Evolutionary conservation across 495 filamentous ascomycete genomes (phyloP).

Genomic region (Penicillium macrosclerotiorum): DNA sequence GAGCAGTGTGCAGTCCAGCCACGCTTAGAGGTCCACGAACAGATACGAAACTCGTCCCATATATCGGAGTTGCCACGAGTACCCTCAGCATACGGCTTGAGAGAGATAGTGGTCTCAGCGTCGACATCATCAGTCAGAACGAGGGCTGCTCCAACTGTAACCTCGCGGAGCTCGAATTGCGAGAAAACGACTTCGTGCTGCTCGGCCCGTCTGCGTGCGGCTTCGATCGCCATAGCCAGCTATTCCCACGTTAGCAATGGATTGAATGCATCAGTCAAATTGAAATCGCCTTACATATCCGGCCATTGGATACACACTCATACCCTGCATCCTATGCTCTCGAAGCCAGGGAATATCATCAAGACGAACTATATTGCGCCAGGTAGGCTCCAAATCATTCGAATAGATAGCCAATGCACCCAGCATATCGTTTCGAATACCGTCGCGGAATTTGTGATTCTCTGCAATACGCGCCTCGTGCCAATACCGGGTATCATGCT

Average conservation of each 20-base stretch:
- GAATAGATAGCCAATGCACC: conserved; percentile 38
- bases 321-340: conserved; percentile 47
- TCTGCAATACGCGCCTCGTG: conserved; percentile 48
- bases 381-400: conserved; percentile 38
- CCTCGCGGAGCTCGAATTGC: conserved; percentile 35
- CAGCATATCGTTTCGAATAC: conserved; percentile 51
- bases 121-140: conserved; percentile 40
- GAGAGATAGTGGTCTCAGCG: conserved; percentile 38
- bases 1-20: conserved; percentile 38
- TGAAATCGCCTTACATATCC: conserved; percentile 41
- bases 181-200: conserved; percentile 14
- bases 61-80: conserved; percentile 34
- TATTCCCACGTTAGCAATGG: conserved; percentile 3
- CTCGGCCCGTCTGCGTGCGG: conserved; percentile 28
- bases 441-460: conserved; percentile 32
- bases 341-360: conserved; percentile 50
- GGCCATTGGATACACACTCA: conserved; percentile 48
- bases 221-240: conserved; percentile 51
- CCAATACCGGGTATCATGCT: conserved; percentile 38
- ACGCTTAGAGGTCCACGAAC: conserved; percentile 28
- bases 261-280: background rate
- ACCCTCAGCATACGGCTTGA: conserved; percentile 39
- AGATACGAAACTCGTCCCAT: conserved; percentile 40
- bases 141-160: conserved; percentile 40
- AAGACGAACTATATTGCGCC: conserved; percentile 45